Base-by-base conservation (phyloP, 2,329 filamentous ascomycete species). In the Moelleriella libera region DNA sequence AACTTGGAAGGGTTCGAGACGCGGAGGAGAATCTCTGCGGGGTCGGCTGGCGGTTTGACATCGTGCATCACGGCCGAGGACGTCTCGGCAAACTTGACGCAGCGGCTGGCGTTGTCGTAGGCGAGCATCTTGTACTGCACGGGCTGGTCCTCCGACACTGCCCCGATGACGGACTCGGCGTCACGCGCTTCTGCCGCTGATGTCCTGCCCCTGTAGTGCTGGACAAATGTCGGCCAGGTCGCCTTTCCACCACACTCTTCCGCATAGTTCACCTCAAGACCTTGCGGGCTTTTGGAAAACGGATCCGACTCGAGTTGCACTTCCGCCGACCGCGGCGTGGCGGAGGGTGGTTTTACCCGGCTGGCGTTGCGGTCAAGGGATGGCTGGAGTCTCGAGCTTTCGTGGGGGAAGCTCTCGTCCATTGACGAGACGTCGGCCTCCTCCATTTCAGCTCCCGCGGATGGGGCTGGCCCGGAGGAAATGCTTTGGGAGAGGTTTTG, bases 1-100 rank as follows among this genome's bases (percentile, higher is more conserved):
- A 85, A 86, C 52, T 78, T 77, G 45, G 74, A 69, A 0, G 82
- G 80, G 51, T 82, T 74, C 0, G 76, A 74, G 14, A 86, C 67
- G 6, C 72, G 71, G 2, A 76, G 67, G 2, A 86, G 64, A 2
- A 76, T 76, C 44, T 83, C 75, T 7, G 76, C 69, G 1, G 82
- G 78, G 0, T 77, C 72, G 28, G 79, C 61, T 0, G 76, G 65
- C 0, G 64, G 58, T n/a, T 74, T 64, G 5, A 60, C 63, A 45
- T 74, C 69, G 1, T 68, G 63, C 1, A 74, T 70, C 3, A 69
- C 62, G 4, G 80, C 81, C 21, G 21, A 21, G 1, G 72, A 75
- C 1, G 78, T 82, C 52, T 82, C 78, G 5, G 78, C 78, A 3
- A 72, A 68, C 42, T 67, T 72, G 54, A 86, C 68, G 10, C 65